Evolutionary conservation across 179 eudicot species (phyloP).

Genomic region (Spinacia oleracea): DNA sequence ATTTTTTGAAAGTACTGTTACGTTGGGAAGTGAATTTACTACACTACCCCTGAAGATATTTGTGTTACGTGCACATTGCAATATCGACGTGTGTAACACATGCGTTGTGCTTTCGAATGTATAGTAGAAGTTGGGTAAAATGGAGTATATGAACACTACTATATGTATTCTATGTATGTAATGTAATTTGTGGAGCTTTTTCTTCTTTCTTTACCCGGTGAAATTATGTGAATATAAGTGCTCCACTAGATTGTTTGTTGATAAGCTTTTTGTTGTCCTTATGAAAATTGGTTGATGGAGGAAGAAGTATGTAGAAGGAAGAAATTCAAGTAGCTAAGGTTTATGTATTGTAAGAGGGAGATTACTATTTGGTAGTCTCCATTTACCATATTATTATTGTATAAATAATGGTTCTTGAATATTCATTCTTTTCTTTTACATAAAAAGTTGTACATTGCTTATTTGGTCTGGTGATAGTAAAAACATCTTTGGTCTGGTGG

Average conservation of each 20-base stretch:
- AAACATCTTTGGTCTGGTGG: too few species aligned
- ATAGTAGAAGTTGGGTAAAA: background rate
- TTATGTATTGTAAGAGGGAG: background rate
- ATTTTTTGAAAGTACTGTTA: slow-evolving; percentile 42
- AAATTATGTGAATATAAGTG: background rate
- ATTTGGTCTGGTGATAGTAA: too few species aligned
- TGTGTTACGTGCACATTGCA: background rate
- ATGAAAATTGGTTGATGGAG: slow-evolving; percentile 1
- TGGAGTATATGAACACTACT: background rate
- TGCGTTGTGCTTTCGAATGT: background rate
- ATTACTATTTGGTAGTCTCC: background rate
- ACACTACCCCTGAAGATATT: too few species aligned
- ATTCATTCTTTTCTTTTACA: background rate
- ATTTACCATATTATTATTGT: background rate
- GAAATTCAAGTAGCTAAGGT: background rate
- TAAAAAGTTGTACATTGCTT: too few species aligned
- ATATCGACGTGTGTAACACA: background rate
- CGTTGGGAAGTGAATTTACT: background rate
- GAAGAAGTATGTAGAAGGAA: background rate
- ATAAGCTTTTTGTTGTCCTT: background rate
- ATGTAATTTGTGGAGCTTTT: background rate
- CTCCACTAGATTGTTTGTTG: background rate
- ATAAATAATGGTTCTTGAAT: background rate
- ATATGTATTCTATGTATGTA: background rate
- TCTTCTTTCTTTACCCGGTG: background rate